A percentile compares a stretch with the other conserved stretches of the same genome.
These are phyloP conservation scores for Poronia punctata DNA, from an alignment of 495 filamentous ascomycete genomes.

Conservation along the genomic window DNA sequence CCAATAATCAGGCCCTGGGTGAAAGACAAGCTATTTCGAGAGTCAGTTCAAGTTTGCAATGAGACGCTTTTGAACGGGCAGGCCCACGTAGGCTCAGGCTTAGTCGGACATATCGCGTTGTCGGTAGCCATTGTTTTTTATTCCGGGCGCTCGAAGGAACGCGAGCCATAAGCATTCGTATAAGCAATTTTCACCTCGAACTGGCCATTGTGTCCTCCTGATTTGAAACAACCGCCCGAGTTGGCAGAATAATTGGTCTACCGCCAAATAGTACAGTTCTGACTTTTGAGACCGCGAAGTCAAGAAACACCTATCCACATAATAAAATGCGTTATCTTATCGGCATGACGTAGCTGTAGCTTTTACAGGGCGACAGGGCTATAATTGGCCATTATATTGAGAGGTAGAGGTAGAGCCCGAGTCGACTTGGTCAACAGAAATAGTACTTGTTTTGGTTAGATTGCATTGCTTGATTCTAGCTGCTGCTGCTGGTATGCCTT, in stretches of 20 bases:
- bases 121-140: slow-evolving; percentile 22
- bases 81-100: slow-evolving; percentile 40
- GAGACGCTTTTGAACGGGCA: slow-evolving; percentile 8
- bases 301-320: no score
- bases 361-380: no score
- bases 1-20: slow-evolving; percentile 90
- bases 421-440: no score
- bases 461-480: no score
- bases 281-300: no score
- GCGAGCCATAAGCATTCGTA: neutral
- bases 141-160: slow-evolving; percentile 2
- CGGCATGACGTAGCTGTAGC: slow-evolving; percentile 11
- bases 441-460: no score
- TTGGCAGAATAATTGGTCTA: no score
- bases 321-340: slow-evolving; percentile 22
- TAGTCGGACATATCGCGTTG: slow-evolving; percentile 37
- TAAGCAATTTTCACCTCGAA: neutral
- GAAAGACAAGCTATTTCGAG: slow-evolving; percentile 63
- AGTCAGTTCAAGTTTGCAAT: slow-evolving; percentile 7
- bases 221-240: no score
- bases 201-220: neutral
- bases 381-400: no score
- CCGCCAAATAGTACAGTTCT: no score
- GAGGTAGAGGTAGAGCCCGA: no score
- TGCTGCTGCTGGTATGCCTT: no score